phyloP scores from a whole-genome alignment of 371 early-diverging fungal genomes.

The Mucor circinelloides region DNA sequence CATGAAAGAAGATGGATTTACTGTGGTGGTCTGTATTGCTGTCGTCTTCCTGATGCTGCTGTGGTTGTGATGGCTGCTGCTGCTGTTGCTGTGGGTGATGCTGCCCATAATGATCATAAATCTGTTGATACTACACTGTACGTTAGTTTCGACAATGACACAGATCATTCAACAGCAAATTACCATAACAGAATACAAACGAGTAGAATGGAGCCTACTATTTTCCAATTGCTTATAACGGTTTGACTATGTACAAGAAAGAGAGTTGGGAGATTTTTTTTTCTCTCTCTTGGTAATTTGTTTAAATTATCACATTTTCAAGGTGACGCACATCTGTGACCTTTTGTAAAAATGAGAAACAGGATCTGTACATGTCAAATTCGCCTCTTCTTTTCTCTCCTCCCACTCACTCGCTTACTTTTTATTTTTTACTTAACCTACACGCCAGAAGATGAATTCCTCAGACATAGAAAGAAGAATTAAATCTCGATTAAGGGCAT shows the following conservation, averaged over 20 bases:
- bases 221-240: neutral
- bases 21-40: neutral
- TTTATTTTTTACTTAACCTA: no score
- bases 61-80: neutral
- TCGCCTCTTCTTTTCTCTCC: neutral
- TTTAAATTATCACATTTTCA: neutral
- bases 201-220: neutral
- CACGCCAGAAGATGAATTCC: neutral
- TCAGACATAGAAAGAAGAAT: neutral
- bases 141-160: neutral
- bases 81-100: constrained; percentile 10
- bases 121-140: constrained; percentile 22
- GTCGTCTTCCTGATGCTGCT: neutral
- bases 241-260: neutral
- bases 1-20: neutral
- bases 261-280: neutral
- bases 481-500: neutral
- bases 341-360: neutral
- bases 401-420: no score
- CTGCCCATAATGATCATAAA: constrained; percentile 21
- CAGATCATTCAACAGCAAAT: neutral
- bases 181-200: constrained; percentile 5
- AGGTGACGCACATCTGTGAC: neutral
- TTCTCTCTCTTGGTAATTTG: neutral
- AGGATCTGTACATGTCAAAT: neutral